Percentiles rank a stretch among this genome's conserved stretches.
These are phyloP conservation scores for Actinomortierella ambigua DNA, from an alignment of 371 early-diverging fungal species.

Conservation along the genomic window DNA sequence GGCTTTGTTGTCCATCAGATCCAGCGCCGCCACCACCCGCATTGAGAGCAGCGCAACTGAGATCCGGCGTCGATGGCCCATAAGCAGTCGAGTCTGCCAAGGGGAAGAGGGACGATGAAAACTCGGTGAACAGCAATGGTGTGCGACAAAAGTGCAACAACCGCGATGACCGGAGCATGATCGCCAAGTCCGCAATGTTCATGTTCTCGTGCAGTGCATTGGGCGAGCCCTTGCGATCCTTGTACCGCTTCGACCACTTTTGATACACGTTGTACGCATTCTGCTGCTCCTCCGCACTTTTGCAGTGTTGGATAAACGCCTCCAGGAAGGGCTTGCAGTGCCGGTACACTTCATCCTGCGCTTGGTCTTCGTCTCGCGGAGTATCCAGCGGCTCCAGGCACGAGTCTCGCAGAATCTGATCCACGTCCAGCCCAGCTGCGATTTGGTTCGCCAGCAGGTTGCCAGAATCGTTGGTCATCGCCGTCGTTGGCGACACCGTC, in stretches of 20 bases:
- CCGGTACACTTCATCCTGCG: constrained; percentile 56
- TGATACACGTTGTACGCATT: constrained; percentile 67
- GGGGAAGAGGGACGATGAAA: constrained; percentile 43
- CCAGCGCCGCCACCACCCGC: neutral
- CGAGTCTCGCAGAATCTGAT: constrained; percentile 57
- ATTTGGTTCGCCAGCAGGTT: no score
- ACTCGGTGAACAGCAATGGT: constrained; percentile 60
- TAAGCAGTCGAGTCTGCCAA: constrained; percentile 10
- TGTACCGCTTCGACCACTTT: constrained; percentile 68
- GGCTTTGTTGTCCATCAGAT: neutral
- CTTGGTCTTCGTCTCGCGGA: constrained; percentile 37
- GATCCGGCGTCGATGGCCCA: constrained; percentile 9
- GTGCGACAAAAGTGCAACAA: constrained; percentile 72
- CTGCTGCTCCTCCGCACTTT: constrained; percentile 64
- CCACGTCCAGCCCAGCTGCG: constrained; percentile 47
- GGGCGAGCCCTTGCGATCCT: constrained; percentile 45
- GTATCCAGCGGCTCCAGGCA: constrained; percentile 50
- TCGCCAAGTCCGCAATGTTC: constrained; percentile 57
- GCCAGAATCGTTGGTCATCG: constrained; percentile 2
- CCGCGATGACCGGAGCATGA: constrained; percentile 65
- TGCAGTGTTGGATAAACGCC: constrained; percentile 55
- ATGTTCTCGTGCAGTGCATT: constrained; percentile 54
- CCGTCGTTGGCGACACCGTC: constrained; percentile 4
- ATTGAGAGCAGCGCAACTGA: neutral
- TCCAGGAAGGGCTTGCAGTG: constrained; percentile 67